A percentile compares a stretch with the other conserved stretches of the same genome.
phyloP scores from a whole-genome alignment of 2,329 filamentous ascomycete genomes.

The Colletotrichum sp. region DNA sequence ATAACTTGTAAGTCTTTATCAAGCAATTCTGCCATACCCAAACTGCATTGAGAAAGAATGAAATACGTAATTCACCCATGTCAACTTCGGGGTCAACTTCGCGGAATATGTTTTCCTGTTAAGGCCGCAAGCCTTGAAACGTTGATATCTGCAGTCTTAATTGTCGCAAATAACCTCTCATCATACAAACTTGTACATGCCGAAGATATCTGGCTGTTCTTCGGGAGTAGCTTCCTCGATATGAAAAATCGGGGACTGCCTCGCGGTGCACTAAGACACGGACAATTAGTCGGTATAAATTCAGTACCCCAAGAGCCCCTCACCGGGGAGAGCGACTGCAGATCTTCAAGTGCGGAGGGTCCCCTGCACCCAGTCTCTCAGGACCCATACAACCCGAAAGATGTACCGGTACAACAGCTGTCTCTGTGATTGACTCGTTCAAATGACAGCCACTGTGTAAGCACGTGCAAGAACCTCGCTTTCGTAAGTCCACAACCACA shows the following conservation, averaged over 20 bases:
- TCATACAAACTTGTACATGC: background rate
- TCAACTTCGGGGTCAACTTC: background rate
- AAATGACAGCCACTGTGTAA: background rate
- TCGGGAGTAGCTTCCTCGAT: background rate
- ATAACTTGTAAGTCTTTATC: background rate
- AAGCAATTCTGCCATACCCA: background rate
- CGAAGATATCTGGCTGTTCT: background rate
- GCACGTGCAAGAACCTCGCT: background rate
- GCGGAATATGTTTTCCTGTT: background rate
- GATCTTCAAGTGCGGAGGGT: background rate
- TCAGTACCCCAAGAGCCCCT: background rate
- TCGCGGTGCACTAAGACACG: background rate
- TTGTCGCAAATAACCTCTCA: fast-evolving
- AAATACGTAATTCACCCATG: background rate
- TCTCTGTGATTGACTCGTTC: background rate
- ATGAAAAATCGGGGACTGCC: background rate
- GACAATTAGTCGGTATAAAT: background rate
- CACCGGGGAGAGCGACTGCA: background rate
- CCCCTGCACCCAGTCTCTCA: background rate
- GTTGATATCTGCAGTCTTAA: background rate
- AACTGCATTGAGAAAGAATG: background rate
- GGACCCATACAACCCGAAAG: background rate
- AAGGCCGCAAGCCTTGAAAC: background rate
- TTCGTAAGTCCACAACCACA: background rate
- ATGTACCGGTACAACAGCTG: background rate